These are phyloP conservation scores for Chaetomium sp. DNA, from an alignment of 2,329 filamentous ascomycete species.

Conservation along the genomic window DNA sequence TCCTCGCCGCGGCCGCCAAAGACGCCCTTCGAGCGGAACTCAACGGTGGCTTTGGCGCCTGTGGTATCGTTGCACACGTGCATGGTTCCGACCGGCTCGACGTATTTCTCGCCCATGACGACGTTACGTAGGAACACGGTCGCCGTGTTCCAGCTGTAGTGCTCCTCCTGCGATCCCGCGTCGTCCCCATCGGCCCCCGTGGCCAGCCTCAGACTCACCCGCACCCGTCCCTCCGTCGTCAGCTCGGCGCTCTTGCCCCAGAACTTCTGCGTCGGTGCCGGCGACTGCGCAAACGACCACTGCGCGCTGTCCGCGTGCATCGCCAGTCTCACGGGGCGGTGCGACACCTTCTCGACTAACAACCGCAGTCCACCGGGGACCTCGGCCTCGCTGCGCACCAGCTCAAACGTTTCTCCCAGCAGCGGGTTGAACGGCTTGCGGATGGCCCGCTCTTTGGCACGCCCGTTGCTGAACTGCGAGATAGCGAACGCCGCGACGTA, in stretches of 20 bases:
- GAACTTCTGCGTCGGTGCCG: conserved; percentile 90
- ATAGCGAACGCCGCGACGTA: conserved; percentile 88
- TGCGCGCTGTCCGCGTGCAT: conserved; percentile 81
- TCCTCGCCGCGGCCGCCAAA: conserved; percentile 94
- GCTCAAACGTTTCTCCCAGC: conserved; percentile 90
- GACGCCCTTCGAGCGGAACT: conserved; percentile 94
- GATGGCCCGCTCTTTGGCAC: conserved; percentile 83
- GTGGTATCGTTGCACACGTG: conserved; percentile 76
- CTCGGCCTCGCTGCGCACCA: conserved; percentile 76
- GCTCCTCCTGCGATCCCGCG: conserved; percentile 62
- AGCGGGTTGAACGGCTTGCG: conserved; percentile 97
- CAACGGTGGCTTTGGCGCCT: conserved; percentile 74
- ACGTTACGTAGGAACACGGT: conserved; percentile 93
- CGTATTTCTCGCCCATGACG: conserved; percentile 95
- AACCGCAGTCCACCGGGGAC: conserved; percentile 71
- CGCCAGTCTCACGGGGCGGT: conserved; percentile 85
- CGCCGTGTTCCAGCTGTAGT: conserved; percentile 81
- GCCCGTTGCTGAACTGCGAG: conserved; percentile 72
- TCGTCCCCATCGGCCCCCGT: too few species aligned
- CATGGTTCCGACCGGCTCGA: conserved; percentile 91
- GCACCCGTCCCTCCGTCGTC: conserved; percentile 81
- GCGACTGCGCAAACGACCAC: conserved; percentile 85
- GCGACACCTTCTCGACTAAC: conserved; percentile 90
- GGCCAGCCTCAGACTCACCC: conserved; percentile 61
- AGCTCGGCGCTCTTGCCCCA: conserved; percentile 97